Base-by-base conservation (phyloP, 139 green algal species). In the Pleodorina starrii region DNA sequence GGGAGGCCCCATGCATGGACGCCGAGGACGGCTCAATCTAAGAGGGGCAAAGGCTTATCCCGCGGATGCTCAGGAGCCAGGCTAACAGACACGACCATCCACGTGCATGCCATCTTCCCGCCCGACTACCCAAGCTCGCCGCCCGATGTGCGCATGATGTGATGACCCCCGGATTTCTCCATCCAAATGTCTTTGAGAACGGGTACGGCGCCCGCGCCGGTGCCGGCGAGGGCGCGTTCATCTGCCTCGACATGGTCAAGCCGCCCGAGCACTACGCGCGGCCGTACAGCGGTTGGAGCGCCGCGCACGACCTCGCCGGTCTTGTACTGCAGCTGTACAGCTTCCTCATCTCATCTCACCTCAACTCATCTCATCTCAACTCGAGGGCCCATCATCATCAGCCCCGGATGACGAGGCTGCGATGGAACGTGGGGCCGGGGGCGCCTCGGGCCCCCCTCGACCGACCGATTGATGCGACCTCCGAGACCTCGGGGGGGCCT, bases 241-340 rank as follows among this genome's bases (percentile, higher is more conserved):
- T 92, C 43, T 92, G 89, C 83, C 72, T 92, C 0, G 89, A 92
- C 50, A 90, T 92, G 89, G 51, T 92, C 16, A 90, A 87, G 42
- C 6, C 40, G 21, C 19, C 35, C 23, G 40, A 51, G 35, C 12
- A 51, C 1, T 51, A 46, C 71, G 21, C 71, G 36, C 2, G 10
- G 2, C 38, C 71, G 10, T 90, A 90, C 75, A 40, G 36, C 16
- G 89, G 89, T 44, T 92, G 89, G 89, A 90, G 82, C 35, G 74
- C 89, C 0, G 89, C 89, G 16, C 90, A 92, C 73, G 63, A 44
- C 60, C 5, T 92, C 42, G 29, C 72, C 4, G 48, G 59, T 16
- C 21, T 92, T 3, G 82, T 92, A 27, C 42, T 76, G 74, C 82
- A 89, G 80, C 73, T 91, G 46, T 91, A 91, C 71, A 57, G 88